These are phyloP conservation scores for Musa beccarii DNA, from an alignment of 176 grass and related monocot genomes.

Conservation along the genomic window DNA sequence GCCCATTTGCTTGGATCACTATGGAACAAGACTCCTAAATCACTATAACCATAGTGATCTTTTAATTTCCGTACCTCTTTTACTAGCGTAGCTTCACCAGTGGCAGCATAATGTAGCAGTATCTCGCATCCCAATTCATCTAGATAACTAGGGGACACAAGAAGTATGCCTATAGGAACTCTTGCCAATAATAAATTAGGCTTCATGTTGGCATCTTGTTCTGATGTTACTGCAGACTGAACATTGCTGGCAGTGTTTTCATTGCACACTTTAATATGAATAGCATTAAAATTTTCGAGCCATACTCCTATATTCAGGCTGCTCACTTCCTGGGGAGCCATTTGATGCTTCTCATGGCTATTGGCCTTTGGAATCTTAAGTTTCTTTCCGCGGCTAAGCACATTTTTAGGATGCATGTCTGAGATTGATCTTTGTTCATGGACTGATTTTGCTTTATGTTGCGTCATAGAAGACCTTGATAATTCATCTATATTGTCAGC, in stretches of 20 bases:
- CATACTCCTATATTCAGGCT: slow-evolving; percentile 21
- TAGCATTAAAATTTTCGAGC: slow-evolving; percentile 39
- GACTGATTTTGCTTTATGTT: slow-evolving; percentile 13
- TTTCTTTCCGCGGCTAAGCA: slow-evolving; percentile 32
- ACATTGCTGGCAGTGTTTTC: neutral
- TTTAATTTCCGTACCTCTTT: slow-evolving; percentile 31
- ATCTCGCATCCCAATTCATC: slow-evolving; percentile 38
- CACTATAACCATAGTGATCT: slow-evolving; percentile 12
- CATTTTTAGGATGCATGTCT: slow-evolving; percentile 9
- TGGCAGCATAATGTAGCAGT: slow-evolving; percentile 50
- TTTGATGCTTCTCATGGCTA: slow-evolving; percentile 17
- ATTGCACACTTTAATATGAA: slow-evolving; percentile 22
- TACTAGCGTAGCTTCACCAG: slow-evolving; percentile 32
- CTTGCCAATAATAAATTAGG: slow-evolving; percentile 40
- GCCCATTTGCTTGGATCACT: slow-evolving; percentile 31
- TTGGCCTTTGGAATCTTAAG: slow-evolving; percentile 23
- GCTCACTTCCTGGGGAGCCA: slow-evolving; percentile 6
- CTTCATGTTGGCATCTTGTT: slow-evolving; percentile 3
- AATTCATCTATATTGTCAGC: slow-evolving; percentile 48
- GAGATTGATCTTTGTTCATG: slow-evolving; percentile 5
- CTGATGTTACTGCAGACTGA: slow-evolving; percentile 18
- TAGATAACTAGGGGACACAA: slow-evolving; percentile 33
- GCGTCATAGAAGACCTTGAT: slow-evolving; percentile 39
- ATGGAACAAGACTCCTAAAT: slow-evolving; percentile 8
- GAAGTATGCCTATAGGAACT: slow-evolving; percentile 62